Conservation (phyloP, 345 rosid genomes). For the Litchi chinensis region DNA sequence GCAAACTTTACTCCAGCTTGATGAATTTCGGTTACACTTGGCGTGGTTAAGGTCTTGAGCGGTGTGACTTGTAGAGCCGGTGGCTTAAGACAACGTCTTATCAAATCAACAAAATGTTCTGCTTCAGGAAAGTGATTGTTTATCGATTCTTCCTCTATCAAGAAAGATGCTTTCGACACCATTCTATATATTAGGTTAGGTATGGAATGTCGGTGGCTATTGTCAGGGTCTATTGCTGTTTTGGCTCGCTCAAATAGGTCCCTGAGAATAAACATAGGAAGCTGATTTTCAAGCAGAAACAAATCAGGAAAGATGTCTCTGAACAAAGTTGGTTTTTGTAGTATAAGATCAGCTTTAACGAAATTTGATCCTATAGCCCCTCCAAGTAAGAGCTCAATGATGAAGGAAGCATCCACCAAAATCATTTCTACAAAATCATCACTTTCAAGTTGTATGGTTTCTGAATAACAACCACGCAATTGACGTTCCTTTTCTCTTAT, state of each 20-base stretch:
- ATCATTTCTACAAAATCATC: slow-evolving; percentile 20
- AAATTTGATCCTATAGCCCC: not conserved
- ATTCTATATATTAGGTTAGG: too few species aligned
- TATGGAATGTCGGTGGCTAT: too few species aligned
- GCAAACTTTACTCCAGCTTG: slow-evolving; percentile 15
- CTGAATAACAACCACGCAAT: slow-evolving; percentile 10
- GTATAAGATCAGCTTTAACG: not conserved
- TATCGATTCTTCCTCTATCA: not conserved
- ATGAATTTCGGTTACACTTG: slow-evolving; percentile 12
- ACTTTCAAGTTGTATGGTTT: not conserved
- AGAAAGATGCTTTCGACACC: not conserved
- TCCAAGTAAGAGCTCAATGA: slow-evolving; percentile 11
- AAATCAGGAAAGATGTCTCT: not conserved
- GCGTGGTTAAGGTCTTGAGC: not conserved
- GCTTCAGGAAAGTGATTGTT: not conserved
- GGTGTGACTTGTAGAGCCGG: not conserved
- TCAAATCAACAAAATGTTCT: slow-evolving; percentile 22
- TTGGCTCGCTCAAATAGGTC: slow-evolving; percentile 18
- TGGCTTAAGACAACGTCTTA: slow-evolving; percentile 13
- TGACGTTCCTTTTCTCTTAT: not conserved
- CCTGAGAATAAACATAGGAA: slow-evolving; percentile 32
- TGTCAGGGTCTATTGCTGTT: not conserved
- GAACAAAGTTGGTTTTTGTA: not conserved
- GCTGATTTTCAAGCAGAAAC: slow-evolving; percentile 33
- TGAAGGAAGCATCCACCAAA: slow-evolving; percentile 21